Conservation (phyloP, 495 filamentous ascomycete genomes). For the Trichoderma parareesei region DNA sequence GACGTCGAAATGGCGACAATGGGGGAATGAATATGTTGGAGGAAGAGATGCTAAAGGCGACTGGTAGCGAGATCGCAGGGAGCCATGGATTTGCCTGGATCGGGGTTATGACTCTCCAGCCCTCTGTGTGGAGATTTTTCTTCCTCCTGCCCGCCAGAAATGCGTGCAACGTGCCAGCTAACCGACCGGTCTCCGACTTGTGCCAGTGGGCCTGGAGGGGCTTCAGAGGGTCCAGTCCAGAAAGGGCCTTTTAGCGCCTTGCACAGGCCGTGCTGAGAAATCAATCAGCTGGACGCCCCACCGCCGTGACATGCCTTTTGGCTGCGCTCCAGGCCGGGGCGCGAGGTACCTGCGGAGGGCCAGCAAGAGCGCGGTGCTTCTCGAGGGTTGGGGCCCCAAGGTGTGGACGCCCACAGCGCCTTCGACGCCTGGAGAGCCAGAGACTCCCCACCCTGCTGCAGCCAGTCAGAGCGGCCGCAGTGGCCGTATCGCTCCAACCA, state of each 20-base stretch:
- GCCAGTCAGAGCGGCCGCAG: neutral
- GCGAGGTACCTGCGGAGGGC: neutral
- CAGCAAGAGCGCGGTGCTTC: neutral
- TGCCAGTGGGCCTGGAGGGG: neutral
- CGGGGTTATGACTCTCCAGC: constrained; percentile 9
- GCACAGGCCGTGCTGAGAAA: constrained; percentile 9
- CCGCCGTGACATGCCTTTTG: neutral
- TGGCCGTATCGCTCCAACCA: neutral
- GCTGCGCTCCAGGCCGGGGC: neutral
- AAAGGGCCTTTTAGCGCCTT: neutral
- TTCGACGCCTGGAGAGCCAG: neutral
- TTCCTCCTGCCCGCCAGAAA: neutral
- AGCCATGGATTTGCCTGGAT: neutral
- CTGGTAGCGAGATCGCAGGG: neutral
- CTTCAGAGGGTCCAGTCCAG: neutral
- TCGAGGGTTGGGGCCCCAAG: neutral
- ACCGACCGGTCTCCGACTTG: neutral
- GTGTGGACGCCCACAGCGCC: neutral
- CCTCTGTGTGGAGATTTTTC: neutral
- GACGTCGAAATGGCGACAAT: neutral
- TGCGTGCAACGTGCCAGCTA: constrained; percentile 6
- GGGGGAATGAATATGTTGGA: neutral
- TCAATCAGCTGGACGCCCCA: constrained; percentile 8
- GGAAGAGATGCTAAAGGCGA: neutral
- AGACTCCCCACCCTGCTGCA: neutral